Evolutionary conservation across 805 yeast species (phyloP).

Genomic region (Candida xyloterini): DNA sequence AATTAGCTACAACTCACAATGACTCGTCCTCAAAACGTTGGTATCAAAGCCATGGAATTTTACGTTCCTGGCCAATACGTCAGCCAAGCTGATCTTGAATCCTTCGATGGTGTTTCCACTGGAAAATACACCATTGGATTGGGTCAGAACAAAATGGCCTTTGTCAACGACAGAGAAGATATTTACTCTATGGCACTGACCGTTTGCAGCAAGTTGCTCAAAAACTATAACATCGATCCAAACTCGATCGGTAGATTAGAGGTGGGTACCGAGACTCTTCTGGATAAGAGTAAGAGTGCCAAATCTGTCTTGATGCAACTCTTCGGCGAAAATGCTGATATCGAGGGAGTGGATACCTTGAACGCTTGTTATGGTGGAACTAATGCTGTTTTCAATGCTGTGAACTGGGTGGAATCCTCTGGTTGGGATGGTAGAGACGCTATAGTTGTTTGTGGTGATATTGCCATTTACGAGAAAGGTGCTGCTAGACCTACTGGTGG

Average conservation of each 20-base stretch:
- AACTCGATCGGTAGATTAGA: slow-evolving; percentile 86
- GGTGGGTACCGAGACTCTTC: slow-evolving; percentile 96
- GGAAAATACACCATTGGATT: slow-evolving; percentile 98
- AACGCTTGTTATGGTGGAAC: slow-evolving; percentile 99
- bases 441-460: slow-evolving; percentile 94
- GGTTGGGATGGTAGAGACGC: slow-evolving; percentile 99
- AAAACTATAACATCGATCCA: slow-evolving; percentile 80
- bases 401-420: slow-evolving; percentile 94
- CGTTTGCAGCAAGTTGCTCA: slow-evolving; percentile 71
- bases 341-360: slow-evolving; percentile 93
- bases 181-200: slow-evolving; percentile 93
- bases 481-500: slow-evolving; percentile 99
- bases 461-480: slow-evolving; percentile 95
- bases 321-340: slow-evolving; percentile 80
- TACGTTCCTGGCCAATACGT: slow-evolving; percentile 86
- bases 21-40: slow-evolving; percentile 74
- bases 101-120: slow-evolving; percentile 76
- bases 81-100: slow-evolving; percentile 84
- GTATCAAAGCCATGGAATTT: slow-evolving; percentile 94
- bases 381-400: slow-evolving; percentile 85
- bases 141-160: slow-evolving; percentile 98
- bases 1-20: slow-evolving; percentile 15
- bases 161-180: slow-evolving; percentile 96
- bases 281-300: slow-evolving; percentile 96
- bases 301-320: slow-evolving; percentile 95